Evolutionary conservation across 1,139 yeast genomes (phyloP).

Genomic region (Nakaseomyces glabratus): DNA sequence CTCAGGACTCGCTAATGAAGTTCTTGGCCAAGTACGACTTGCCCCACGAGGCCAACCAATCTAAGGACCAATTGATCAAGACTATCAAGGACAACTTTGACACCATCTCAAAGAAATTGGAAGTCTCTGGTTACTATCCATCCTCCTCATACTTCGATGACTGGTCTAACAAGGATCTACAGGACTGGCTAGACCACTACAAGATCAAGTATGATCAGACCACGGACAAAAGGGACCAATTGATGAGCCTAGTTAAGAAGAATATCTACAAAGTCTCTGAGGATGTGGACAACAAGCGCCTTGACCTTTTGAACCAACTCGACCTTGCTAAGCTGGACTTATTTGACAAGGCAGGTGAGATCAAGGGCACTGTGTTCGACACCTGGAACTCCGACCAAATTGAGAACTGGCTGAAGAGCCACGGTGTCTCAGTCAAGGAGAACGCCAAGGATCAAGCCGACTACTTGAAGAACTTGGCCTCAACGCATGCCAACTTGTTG

Average conservation of each 20-base stretch:
- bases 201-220: constrained; percentile 37
- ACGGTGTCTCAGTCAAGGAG: constrained; percentile 35
- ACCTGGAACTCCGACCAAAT: constrained; percentile 41
- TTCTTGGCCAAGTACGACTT: constrained; percentile 35
- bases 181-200: constrained; percentile 41
- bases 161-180: constrained; percentile 40
- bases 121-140: constrained; percentile 41
- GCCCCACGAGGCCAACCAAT: constrained; percentile 28
- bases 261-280: constrained; percentile 37
- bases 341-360: constrained; percentile 36
- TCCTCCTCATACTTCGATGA: constrained; percentile 42
- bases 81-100: constrained; percentile 36
- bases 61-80: constrained; percentile 34
- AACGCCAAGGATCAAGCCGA: constrained; percentile 31
- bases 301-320: constrained; percentile 35
- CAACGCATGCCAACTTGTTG: constrained; percentile 31
- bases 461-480: constrained; percentile 35
- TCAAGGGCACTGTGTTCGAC: constrained; percentile 40
- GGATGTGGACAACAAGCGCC: constrained; percentile 33
- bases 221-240: constrained; percentile 36
- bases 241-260: constrained; percentile 37
- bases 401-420: constrained; percentile 40
- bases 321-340: constrained; percentile 33
- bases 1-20: constrained; percentile 31
- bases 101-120: constrained; percentile 31